Evolutionary conservation across 345 rosid species (phyloP), one percentile per base, ranked within the genome.

Genomic region (Chamaenerion angustifolium): DNA sequence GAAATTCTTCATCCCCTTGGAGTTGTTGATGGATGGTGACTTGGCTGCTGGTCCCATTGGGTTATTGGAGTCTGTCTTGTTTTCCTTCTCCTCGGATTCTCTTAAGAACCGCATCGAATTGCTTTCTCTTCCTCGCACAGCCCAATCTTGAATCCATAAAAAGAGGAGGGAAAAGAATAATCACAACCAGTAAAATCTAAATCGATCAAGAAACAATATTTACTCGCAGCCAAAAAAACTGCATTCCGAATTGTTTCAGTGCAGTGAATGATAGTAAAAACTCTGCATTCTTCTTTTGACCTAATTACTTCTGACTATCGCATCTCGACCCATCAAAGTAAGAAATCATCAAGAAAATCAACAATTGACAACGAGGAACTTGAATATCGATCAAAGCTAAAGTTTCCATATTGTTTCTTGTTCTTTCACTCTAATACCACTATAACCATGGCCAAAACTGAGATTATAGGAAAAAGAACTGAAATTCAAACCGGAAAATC

Each of bases 41-140:
- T 1, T 31, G 3, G 37, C 37, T 31, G 37, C 37, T 31, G 37
- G 37, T 31, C 37, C 1, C 37, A 3, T 31, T 31, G 6, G 37
- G 37, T 46, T 41, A 73, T 56, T 48, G 69, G 73, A 9, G 46
- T 65, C 37, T 66, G 56, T 57, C 71, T 73, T 10, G 5, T 82
- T 88, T 58, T 88, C 95, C 59, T 82, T 88, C 37, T 80, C 86
- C 50, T 67, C 82, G 4, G 13, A 58, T 13, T 79, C 83, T 12
- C 68, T 56, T 43, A 55, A 14, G 42, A 70, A 54, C 48, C 68
- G 52, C 10, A 42, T 31, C 37, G 37, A 3, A 8, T 31, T 9
- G 49, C 51, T 74, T 45, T 76, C 85, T 73, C 74, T 64, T 46
- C 82, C 73, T 58, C 68, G 37, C 37, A 31, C 37, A 53, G 51